phyloP scores from a whole-genome alignment of 257 asterid genomes.

The Solanum dulcamara region DNA sequence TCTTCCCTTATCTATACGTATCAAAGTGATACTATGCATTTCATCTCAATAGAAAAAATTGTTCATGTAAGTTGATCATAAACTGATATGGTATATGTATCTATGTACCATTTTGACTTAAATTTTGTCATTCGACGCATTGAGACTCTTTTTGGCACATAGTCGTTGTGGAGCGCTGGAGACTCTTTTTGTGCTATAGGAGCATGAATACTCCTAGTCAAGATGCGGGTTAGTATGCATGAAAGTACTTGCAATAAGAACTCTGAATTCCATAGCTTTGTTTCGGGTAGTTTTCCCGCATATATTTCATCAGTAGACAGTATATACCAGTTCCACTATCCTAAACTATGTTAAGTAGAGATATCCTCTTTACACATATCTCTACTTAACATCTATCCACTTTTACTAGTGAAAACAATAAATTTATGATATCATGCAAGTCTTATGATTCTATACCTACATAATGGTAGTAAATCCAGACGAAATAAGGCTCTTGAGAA shows the following conservation, averaged over 20 bases:
- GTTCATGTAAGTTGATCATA: background rate
- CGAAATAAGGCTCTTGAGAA: background rate
- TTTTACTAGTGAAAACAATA: background rate
- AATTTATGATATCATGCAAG: background rate
- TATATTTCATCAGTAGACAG: background rate
- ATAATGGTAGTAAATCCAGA: background rate
- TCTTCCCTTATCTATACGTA: background rate
- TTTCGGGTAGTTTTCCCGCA: background rate
- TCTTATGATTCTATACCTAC: background rate
- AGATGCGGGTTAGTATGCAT: background rate
- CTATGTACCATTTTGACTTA: background rate
- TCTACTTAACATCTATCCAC: background rate
- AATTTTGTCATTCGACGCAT: background rate
- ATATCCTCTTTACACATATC: background rate
- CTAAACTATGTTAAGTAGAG: background rate
- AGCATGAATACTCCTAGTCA: background rate
- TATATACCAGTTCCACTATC: background rate
- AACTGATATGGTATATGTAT: background rate
- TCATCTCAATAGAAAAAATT: background rate
- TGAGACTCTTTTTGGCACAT: background rate
- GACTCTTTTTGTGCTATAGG: background rate
- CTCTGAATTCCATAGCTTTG: background rate
- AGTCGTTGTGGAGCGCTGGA: background rate
- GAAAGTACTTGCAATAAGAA: background rate
- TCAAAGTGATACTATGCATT: background rate